Conservation (phyloP, 75 land plant species). For the Pinus taeda region DNA sequence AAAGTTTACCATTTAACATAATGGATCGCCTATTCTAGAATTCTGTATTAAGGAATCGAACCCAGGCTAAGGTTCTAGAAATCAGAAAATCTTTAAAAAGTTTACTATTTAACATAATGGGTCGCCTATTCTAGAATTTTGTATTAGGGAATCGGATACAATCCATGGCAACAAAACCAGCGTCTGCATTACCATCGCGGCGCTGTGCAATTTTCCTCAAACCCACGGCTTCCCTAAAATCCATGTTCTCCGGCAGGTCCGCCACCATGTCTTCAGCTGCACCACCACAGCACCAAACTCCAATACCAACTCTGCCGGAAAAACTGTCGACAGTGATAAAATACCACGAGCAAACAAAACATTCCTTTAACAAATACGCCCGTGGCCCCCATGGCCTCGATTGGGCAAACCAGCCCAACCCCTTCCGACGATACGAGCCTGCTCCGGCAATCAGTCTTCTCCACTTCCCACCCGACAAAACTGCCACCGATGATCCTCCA, state of each 20-base stretch:
- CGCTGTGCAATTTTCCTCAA: neutral
- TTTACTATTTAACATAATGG: no score
- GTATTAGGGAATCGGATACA: no score
- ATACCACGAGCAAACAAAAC: slow-evolving; percentile 20
- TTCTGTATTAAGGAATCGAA: no score
- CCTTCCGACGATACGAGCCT: slow-evolving; percentile 78
- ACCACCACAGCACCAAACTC: neutral
- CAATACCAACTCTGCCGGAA: neutral
- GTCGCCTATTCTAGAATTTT: no score
- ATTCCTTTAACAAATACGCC: slow-evolving; percentile 67
- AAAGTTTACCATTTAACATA: no score
- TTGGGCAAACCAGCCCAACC: slow-evolving; percentile 96
- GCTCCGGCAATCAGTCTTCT: slow-evolving; percentile 57
- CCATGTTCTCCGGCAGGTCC: neutral
- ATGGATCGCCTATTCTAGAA: no score
- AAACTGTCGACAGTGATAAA: neutral
- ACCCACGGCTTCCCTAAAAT: neutral
- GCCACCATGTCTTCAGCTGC: neutral
- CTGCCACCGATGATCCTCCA: slow-evolving; percentile 10
- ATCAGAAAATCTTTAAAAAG: no score
- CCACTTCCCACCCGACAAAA: slow-evolving; percentile 28
- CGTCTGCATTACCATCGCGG: neutral
- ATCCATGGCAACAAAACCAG: neutral
- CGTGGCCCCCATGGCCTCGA: slow-evolving; percentile 88
- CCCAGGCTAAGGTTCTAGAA: no score